A percentile compares a stretch with the other conserved stretches of the same genome.
Evolutionary conservation across 2,329 filamentous ascomycete genomes (phyloP).

Genomic region (Acephala macrosclerotiorum): DNA sequence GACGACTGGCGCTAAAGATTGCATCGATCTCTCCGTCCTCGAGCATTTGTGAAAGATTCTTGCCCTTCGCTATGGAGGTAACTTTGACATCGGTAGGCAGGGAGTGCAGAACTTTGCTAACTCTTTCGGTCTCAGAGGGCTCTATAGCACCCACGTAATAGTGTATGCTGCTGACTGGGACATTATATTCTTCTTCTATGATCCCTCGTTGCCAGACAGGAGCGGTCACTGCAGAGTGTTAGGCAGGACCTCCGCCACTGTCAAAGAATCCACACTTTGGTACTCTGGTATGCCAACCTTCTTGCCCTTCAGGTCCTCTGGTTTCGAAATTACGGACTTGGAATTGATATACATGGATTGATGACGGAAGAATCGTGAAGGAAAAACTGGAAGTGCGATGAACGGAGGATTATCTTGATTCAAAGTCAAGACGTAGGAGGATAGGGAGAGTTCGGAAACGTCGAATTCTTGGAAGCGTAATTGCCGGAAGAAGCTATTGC

Average conservation of each 20-base stretch:
- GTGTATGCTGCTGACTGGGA: slow-evolving; percentile 22
- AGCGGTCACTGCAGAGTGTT: slow-evolving; percentile 28
- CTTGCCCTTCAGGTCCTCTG: slow-evolving; percentile 31
- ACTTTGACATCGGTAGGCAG: slow-evolving; percentile 20
- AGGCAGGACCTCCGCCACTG: neutral
- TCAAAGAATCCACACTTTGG: slow-evolving; percentile 20
- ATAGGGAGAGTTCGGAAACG: slow-evolving; percentile 37
- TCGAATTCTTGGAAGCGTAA: slow-evolving; percentile 37
- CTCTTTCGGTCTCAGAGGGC: slow-evolving; percentile 16
- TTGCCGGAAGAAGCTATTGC: slow-evolving; percentile 23
- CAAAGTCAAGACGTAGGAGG: slow-evolving; percentile 33
- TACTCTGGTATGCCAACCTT: slow-evolving; percentile 30
- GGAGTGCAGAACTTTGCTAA: slow-evolving; percentile 21
- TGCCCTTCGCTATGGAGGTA: slow-evolving; percentile 10
- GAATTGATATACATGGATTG: slow-evolving; percentile 30
- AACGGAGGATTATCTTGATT: slow-evolving; percentile 27
- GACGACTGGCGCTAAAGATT: slow-evolving; percentile 35
- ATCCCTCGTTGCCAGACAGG: slow-evolving; percentile 35
- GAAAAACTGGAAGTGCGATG: slow-evolving; percentile 40
- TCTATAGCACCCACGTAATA: slow-evolving; percentile 28
- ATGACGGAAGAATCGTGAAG: slow-evolving; percentile 28
- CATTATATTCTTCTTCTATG: slow-evolving; percentile 32
- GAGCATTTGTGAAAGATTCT: slow-evolving; percentile 33
- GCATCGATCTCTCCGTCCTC: slow-evolving; percentile 34
- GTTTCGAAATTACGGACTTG: slow-evolving; percentile 26